Conservation (phyloP, 73 alveolate genomes). For the Effrenium voratum region DNA sequence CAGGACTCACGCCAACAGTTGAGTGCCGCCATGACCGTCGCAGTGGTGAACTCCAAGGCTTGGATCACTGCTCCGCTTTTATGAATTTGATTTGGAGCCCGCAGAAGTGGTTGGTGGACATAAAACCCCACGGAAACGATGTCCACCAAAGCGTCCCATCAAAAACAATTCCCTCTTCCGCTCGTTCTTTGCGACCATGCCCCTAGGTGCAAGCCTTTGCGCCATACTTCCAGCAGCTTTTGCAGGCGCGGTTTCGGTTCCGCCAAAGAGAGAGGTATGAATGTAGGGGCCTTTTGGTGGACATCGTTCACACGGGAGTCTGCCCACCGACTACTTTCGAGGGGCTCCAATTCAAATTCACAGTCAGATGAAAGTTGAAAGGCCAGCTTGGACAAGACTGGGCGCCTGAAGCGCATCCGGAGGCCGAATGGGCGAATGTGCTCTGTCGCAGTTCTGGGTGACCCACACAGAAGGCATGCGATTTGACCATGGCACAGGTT, state of each 20-base stretch:
- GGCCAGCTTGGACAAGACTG: not conserved
- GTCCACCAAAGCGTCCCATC: too few species aligned
- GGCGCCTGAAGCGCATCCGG: too few species aligned
- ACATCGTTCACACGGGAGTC: not conserved
- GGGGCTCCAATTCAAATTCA: not conserved
- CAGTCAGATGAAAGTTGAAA: not conserved
- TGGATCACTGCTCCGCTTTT: not conserved
- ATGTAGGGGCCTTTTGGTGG: not conserved
- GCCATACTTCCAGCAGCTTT: conserved; percentile 32
- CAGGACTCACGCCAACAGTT: not conserved
- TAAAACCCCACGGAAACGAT: too few species aligned
- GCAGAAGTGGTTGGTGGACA: too few species aligned
- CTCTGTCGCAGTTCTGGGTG: too few species aligned
- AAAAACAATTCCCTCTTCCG: not conserved
- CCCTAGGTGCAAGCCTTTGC: conserved; percentile 27
- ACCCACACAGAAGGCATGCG: too few species aligned
- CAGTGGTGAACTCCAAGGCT: conserved; percentile 50
- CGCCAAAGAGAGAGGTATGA: not conserved
- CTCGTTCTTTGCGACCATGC: not conserved
- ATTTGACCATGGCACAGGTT: too few species aligned
- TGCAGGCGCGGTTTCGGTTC: conserved; percentile 17
- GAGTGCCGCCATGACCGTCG: conserved; percentile 13
- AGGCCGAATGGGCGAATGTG: too few species aligned
- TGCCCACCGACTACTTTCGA: not conserved
- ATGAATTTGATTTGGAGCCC: not conserved